Evolutionary conservation across 2,329 filamentous ascomycete species (phyloP).

Genomic region (Colletotrichum sublineola): DNA sequence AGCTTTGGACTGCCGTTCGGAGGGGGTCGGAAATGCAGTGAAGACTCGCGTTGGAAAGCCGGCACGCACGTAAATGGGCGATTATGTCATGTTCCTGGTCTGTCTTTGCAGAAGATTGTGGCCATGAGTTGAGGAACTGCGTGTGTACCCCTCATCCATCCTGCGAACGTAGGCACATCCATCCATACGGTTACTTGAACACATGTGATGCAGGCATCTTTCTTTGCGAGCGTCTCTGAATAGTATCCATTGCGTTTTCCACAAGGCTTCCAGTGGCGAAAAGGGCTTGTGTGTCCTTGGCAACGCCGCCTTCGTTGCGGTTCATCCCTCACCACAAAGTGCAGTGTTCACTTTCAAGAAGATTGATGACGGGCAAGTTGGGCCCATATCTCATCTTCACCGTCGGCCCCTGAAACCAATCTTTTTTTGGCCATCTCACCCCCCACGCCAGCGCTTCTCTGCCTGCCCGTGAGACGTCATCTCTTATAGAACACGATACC

Average conservation of each 20-base stretch:
- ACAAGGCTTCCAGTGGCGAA: not conserved
- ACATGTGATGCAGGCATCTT: too few relatives aligned
- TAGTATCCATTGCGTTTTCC: not conserved
- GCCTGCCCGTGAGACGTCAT: not conserved
- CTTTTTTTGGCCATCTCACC: not conserved
- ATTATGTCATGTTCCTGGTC: not conserved
- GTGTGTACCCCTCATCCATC: not conserved
- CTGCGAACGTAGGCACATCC: not conserved
- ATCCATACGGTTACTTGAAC: not conserved
- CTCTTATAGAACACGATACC: not conserved
- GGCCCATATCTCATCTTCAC: not conserved
- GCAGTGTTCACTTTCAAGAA: too few relatives aligned
- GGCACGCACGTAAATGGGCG: too few relatives aligned
- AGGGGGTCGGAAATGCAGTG: too few relatives aligned
- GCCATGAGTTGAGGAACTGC: not conserved
- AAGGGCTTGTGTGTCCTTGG: not conserved
- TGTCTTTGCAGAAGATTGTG: not conserved
- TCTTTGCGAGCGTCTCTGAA: not conserved
- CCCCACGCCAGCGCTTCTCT: not conserved
- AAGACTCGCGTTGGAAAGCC: too few relatives aligned
- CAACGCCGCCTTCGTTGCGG: not conserved
- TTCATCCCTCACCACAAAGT: not conserved
- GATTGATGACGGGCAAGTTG: too few relatives aligned
- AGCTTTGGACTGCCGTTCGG: slow-evolving; percentile 16
- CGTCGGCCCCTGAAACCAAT: not conserved